A percentile compares a stretch with the other conserved stretches of the same genome.
phyloP scores from a whole-genome alignment of 768 basidiomycete genomes.

The Austroboletus festivus region DNA sequence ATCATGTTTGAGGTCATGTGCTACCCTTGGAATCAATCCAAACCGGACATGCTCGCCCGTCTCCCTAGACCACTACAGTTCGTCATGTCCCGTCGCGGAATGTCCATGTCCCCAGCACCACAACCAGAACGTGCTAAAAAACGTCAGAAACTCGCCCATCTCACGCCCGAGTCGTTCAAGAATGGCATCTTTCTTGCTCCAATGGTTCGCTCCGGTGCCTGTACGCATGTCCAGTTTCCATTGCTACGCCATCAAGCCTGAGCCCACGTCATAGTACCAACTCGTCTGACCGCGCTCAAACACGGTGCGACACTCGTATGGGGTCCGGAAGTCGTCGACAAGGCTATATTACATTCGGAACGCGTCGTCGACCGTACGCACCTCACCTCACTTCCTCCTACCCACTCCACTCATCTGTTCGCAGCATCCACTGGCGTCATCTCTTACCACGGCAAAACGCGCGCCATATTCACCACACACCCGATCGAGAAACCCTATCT shows the following conservation, averaged over 20 bases:
- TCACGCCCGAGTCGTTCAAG: slow-evolving; percentile 74
- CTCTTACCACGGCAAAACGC: slow-evolving; percentile 78
- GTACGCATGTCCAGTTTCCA: slow-evolving; percentile 45
- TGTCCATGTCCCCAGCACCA: slow-evolving; percentile 34
- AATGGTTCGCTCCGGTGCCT: slow-evolving; percentile 93
- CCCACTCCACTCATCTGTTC: slow-evolving; percentile 8
- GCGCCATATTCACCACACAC: slow-evolving; percentile 88
- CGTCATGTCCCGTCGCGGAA: slow-evolving; percentile 49
- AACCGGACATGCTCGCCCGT: neutral
- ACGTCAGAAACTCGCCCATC: slow-evolving; percentile 52
- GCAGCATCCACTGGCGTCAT: slow-evolving; percentile 83
- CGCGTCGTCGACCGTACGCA: slow-evolving; percentile 83
- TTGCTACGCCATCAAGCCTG: neutral
- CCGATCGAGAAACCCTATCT: slow-evolving; percentile 92
- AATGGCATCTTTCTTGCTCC: slow-evolving; percentile 94
- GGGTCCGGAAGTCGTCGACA: slow-evolving; percentile 96
- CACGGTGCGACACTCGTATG: slow-evolving; percentile 94
- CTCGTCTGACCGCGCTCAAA: slow-evolving; percentile 80
- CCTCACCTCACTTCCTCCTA: neutral
- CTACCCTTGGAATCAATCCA: too few species aligned
- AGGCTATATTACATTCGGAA: slow-evolving; percentile 84
- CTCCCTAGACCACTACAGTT: neutral
- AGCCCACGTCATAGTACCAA: slow-evolving; percentile 59
- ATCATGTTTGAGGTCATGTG: neutral
- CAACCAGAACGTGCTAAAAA: slow-evolving; percentile 40